A percentile compares a stretch with the other conserved stretches of the same genome.
Conservation (phyloP, 768 basidiomycete species). For the Boletus rufocinnamomeus region DNA sequence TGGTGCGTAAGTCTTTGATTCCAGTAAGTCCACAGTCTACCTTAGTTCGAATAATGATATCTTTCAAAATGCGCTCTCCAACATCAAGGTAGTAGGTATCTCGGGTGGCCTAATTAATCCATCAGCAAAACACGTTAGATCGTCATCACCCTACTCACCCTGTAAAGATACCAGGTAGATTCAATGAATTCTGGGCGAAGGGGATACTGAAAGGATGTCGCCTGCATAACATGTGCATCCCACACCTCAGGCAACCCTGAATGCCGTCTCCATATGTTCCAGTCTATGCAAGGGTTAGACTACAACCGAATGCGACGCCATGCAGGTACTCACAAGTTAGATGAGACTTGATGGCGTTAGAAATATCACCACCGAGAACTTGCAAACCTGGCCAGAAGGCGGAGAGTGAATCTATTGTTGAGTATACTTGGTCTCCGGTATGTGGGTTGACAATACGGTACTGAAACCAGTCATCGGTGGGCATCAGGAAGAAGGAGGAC, state of each 20-base stretch:
- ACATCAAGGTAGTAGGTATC: conserved; percentile 93
- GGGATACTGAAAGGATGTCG: conserved; percentile 78
- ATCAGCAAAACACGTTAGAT: conserved; percentile 2
- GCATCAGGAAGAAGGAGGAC: conserved; percentile 1
- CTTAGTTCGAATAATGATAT: conserved; percentile 71
- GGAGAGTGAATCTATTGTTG: conserved; percentile 90
- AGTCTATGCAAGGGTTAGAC: conserved; percentile 52
- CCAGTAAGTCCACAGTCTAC: conserved; percentile 87
- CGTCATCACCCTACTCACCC: conserved; percentile 47
- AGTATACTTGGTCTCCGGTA: conserved; percentile 70
- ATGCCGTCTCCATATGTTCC: conserved; percentile 89
- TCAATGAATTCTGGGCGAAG: conserved; percentile 92
- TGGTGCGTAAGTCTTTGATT: conserved; percentile 75
- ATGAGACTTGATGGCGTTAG: conserved; percentile 92
- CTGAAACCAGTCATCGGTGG: conserved; percentile 42
- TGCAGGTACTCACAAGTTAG: conserved; percentile 64
- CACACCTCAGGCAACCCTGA: conserved; percentile 92
- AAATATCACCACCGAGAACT: conserved; percentile 80
- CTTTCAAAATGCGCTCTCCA: conserved; percentile 79
- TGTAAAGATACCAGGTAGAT: conserved; percentile 94
- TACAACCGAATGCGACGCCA: neutral
- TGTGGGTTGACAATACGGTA: conserved; percentile 85
- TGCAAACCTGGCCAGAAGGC: conserved; percentile 99
- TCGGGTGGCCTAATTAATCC: conserved; percentile 69
- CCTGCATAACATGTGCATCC: conserved; percentile 72